These are phyloP conservation scores for Pisolithus microcarpus DNA, from an alignment of 768 basidiomycete genomes.

Conservation along the genomic window DNA sequence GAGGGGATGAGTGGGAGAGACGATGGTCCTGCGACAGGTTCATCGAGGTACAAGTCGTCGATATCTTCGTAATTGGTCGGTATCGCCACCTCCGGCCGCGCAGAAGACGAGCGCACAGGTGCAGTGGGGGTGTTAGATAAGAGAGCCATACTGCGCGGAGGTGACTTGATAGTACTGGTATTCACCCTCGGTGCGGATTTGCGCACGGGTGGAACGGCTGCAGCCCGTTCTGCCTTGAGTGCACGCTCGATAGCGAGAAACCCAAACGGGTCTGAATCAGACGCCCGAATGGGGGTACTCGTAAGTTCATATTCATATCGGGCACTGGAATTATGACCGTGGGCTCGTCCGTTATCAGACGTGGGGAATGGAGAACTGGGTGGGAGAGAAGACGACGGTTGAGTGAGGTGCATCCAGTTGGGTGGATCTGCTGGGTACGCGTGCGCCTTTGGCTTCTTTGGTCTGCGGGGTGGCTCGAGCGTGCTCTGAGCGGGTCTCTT, in stretches of 20 bases:
- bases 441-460: conserved; percentile 26
- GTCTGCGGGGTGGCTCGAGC: conserved; percentile 24
- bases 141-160: conserved; percentile 14
- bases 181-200: conserved; percentile 8
- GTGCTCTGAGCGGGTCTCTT: conserved; percentile 8
- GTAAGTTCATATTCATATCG: conserved; percentile 15
- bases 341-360: conserved; percentile 10
- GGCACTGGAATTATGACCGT: conserved; percentile 1
- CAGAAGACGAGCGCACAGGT: conserved; percentile 19
- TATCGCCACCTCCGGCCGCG: conserved; percentile 30
- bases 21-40: conserved; percentile 21
- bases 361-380: conserved; percentile 28
- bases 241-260: conserved; percentile 49
- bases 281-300: conserved; percentile 16
- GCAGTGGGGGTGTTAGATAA: conserved; percentile 12
- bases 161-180: conserved; percentile 9
- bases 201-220: conserved; percentile 3
- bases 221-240: conserved; percentile 36
- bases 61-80: conserved; percentile 27
- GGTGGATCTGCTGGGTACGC: conserved; percentile 27
- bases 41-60: conserved; percentile 30
- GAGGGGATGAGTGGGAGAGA: conserved; percentile 12
- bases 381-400: conserved; percentile 25
- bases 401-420: conserved; percentile 20
- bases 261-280: conserved; percentile 49